Conservation (phyloP, 1,139 yeast genomes). For the Magnusiomyces fungicola region DNA sequence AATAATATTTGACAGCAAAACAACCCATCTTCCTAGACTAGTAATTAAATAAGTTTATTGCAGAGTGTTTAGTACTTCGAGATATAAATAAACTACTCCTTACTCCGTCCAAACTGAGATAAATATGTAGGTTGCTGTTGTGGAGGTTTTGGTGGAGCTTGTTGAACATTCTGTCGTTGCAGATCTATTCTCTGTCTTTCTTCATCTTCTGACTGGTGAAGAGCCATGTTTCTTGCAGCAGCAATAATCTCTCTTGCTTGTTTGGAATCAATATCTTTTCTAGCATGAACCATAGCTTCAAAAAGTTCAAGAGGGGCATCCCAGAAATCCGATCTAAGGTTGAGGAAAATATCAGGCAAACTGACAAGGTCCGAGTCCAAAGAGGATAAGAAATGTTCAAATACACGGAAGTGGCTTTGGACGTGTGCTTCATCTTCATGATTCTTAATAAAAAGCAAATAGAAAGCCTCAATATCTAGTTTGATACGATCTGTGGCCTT, state of each 20-base stretch:
- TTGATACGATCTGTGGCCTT: conserved; percentile 55
- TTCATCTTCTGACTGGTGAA: conserved; percentile 22
- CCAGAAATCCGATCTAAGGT: conserved; percentile 61
- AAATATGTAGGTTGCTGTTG: conserved; percentile 21
- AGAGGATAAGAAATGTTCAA: conserved; percentile 68
- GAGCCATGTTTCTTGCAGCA: conserved; percentile 28
- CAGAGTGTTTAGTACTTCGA: too few relatives aligned
- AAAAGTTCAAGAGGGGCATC: conserved; percentile 40
- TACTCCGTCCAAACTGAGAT: conserved; percentile 21
- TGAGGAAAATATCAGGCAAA: conserved; percentile 51
- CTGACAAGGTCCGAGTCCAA: conserved; percentile 46
- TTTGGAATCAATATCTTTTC: conserved; percentile 34
- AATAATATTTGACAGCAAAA: too few relatives aligned
- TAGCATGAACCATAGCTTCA: conserved; percentile 33
- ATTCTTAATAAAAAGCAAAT: conserved; percentile 49
- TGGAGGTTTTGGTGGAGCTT: conserved; percentile 3
- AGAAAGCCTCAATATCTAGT: conserved; percentile 61
- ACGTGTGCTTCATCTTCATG: conserved; percentile 35
- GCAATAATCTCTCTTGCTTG: conserved; percentile 30
- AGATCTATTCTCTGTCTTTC: conserved; percentile 11
- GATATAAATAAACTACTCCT: too few relatives aligned
- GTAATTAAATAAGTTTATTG: too few relatives aligned
- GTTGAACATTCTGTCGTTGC: conserved; percentile 17
- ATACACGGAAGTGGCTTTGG: conserved; percentile 48
- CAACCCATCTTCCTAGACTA: too few relatives aligned